Evolutionary conservation across 2,329 filamentous ascomycete genomes (phyloP).

Genomic region (Talaromyces albobiverticillius): DNA sequence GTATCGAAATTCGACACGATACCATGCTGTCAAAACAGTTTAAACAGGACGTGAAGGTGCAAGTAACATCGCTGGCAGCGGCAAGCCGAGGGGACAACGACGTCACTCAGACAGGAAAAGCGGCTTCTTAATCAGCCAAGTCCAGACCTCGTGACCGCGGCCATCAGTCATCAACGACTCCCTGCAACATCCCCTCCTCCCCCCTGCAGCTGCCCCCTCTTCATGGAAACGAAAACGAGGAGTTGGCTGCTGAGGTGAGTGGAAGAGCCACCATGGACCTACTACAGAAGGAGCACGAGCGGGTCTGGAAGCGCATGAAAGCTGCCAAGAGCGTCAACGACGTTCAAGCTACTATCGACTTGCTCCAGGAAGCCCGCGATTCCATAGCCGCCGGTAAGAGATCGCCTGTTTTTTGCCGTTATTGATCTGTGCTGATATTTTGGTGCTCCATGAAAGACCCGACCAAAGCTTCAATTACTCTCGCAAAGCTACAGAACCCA

Average conservation of each 20-base stretch:
- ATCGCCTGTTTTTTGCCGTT: background rate
- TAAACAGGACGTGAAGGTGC: too few relatives aligned
- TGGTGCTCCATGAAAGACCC: conserved; percentile 50
- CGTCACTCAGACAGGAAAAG: conserved; percentile 1
- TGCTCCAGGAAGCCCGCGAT: conserved; percentile 70
- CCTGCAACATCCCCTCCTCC: background rate
- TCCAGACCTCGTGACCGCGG: conserved; percentile 6
- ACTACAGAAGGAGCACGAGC: conserved; percentile 71
- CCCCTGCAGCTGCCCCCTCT: background rate
- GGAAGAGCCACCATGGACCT: conserved; percentile 54
- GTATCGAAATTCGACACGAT: too few relatives aligned
- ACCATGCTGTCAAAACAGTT: too few relatives aligned
- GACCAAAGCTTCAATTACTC: conserved; percentile 66
- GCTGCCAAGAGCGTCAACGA: conserved; percentile 70
- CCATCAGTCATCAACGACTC: background rate
- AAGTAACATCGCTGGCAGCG: too few relatives aligned
- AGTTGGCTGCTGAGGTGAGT: conserved; percentile 4
- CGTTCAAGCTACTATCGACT: conserved; percentile 78
- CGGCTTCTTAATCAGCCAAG: background rate
- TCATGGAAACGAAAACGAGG: background rate
- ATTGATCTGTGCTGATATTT: background rate
- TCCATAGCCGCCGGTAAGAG: conserved; percentile 66
- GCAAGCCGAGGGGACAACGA: background rate
- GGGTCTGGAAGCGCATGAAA: conserved; percentile 66
- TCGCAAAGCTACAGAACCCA: conserved; percentile 83